Evolutionary conservation across 352 stramenopile genomes (phyloP), one percentile per base, ranked within the genome.

Genomic region (Lagenidium sp.): DNA sequence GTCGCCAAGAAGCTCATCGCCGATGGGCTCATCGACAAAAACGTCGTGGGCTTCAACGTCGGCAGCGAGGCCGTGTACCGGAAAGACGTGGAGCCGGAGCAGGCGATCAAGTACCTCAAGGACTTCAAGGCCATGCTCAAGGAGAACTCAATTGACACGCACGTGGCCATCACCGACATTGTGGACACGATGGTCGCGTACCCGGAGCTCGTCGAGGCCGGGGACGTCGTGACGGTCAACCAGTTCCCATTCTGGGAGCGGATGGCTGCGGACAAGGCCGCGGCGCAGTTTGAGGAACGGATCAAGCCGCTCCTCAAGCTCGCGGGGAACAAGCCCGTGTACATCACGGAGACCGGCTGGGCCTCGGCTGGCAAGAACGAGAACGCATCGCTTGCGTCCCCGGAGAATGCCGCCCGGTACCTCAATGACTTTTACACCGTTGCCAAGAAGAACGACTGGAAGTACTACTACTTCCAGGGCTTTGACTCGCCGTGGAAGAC

Each of bases 401-500:
- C 59, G 15, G 41, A 68, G 23, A 71, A 81, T 18, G 77, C 68
- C 37, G 69, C 63, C 32, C 64, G 39, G 7, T 93, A 85, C 65
- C 47, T 90, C 42, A 79, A 88, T 45, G 71, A 90, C 63, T 89
- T 93, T 44, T 80, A 75, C 49, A 32, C 68, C 34, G 62, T 87
- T 36, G 75, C 80, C 3, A 66, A 65, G 15, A 46, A 62, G 24
- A 53, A 85, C 46, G 66, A 68, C 19, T 87, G 74, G 70, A 85
- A 89, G 61, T 90, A 91, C 60, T 93, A 88, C 67, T 93, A 89
- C 65, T 93, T 93, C 50, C 65, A 77, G 1, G 81, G 65, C 45
- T 88, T 94, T 13, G 81, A 94, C 54, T 85, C 78, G 36, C 62
- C 74, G 23, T 88, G 82, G 65, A 91, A 91, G 65, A 56, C 68